Base-by-base conservation (phyloP, 192 early-diverging fungal genomes). In the Coemansia reversa region DNA sequence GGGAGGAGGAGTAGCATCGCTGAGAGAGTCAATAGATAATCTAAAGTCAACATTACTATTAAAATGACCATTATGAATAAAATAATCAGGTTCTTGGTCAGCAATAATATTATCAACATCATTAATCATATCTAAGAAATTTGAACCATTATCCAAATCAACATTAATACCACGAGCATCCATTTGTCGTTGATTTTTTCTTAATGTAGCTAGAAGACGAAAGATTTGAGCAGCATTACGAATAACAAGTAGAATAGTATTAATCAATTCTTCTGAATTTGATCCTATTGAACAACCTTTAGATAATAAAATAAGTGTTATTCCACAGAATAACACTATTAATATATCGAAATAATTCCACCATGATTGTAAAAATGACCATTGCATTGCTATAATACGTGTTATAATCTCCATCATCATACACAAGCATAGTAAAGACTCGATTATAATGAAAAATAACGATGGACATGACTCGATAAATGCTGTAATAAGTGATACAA, bases 331-430 rank as follows among this genome's bases (percentile, higher is more conserved):
- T 1, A 83, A 23, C 0, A 91, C 90, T 7, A 93, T 69, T 6
- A 90, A 52, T 24, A 89, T 84, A 59, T 93, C 91, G 47, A 90
- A 76, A 55, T 87, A 77, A 69, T 93, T 93, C 82, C 86, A 90
- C 62, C 85, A 76, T 6, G 90, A 90, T 30, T 72, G 78, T 11
- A 81, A 51, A 47, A 84, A 80, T 55, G 60, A 30, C 58, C 51
- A 72, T 32, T 89, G 78, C 58, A 89, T 82, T 3, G 91, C 91
- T 0, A 90, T 67, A 4, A 84, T 68, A 16, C 91, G 84, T 23
- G 87, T 79, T 2, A 73, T 69, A 4, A 93, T 88, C 69, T 93
- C 91, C 19, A 84, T 65, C 52, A 90, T 85, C 91, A 93, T 93
- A 57, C 87, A 88, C 18, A 86, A 51, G 56, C 91, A 91, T 52